Base-by-base conservation (phyloP, 1,139 yeast genomes). In the Debaryomyces nepalensis region DNA sequence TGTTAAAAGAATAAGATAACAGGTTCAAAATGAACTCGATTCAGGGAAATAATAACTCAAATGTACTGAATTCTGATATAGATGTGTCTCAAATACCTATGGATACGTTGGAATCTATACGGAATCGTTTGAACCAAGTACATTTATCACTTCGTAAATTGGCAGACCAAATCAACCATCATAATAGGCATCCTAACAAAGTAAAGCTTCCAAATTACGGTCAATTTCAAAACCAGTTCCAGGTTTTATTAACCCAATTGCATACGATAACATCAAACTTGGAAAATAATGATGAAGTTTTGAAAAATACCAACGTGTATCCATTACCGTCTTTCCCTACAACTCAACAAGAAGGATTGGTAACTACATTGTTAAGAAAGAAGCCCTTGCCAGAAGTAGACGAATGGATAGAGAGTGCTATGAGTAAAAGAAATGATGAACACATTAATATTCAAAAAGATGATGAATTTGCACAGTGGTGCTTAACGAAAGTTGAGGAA, bases 371-470 rank as follows among this genome's bases (percentile, higher is more conserved):
- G 48, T 66, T 93, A 47, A 75, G 98, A 44, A 93, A 90, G 61
- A 91, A 91, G 59, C 84, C 87, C 38, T 69, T 87, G 10, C 98
- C 98, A 0, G 97, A 90, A 52, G 96, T 91, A 1, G 89, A 84
- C 43, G 87, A 82, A 36, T 90, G 97, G 98, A 79, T 89, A 11
- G 74, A 75, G 12, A 70, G 72, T 14, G 90, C 93, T 2, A 64
- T 69, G 18, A 71, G 68, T 8, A 56, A 55, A 35, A 48, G 59
- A 12, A 55, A 57, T 22, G 46, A 64, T 38, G 45, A 49, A 39
- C 45, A 50, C 34, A 30, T 51, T 29, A 50, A 49, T 14, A 44
- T 58, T 14, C 47, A 63, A 21, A 66, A 64, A 16, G 83, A 79
- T 46, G 84, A 81, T 47, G 78, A 77, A 34, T 67, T 83, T 52